phyloP scores from a whole-genome alignment of 2,329 filamentous ascomycete genomes.

The Aspergillus persii region DNA sequence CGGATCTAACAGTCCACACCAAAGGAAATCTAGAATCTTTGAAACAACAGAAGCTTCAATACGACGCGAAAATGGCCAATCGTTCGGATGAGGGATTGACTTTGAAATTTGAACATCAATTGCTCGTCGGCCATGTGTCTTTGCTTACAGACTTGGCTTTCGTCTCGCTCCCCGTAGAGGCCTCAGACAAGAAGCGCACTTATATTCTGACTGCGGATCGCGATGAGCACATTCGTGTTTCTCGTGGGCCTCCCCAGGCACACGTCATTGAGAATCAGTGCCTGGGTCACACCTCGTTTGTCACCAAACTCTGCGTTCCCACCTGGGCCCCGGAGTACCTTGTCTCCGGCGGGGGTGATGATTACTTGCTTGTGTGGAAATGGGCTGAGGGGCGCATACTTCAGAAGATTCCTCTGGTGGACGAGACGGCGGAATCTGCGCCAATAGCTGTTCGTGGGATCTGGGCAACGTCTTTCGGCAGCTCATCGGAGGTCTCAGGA shows the following conservation, averaged over 20 bases:
- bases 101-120: constrained; percentile 66
- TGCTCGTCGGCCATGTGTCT: constrained; percentile 90
- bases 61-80: constrained; percentile 34
- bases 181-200: constrained; percentile 45
- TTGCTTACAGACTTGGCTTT: constrained; percentile 77
- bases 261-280: constrained; percentile 89
- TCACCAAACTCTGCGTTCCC: constrained; percentile 72
- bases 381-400: constrained; percentile 57
- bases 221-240: constrained; percentile 85
- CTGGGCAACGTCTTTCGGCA: constrained; percentile 38
- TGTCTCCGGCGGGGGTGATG: constrained; percentile 83
- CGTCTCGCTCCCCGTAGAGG: constrained; percentile 45
- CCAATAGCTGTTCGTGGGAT: constrained; percentile 53
- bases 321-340: constrained; percentile 58
- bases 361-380: constrained; percentile 75
- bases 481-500: constrained; percentile 4
- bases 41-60: constrained; percentile 54
- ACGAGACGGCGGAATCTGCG: constrained; percentile 16
- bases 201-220: constrained; percentile 68
- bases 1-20: constrained; percentile 60
- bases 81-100: constrained; percentile 48
- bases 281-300: constrained; percentile 81
- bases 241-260: constrained; percentile 74
- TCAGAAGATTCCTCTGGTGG: constrained; percentile 30
- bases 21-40: constrained; percentile 58